phyloP scores from a whole-genome alignment of 1,284 basidiomycete species.

The Phellopilus nigrolimitatus region DNA sequence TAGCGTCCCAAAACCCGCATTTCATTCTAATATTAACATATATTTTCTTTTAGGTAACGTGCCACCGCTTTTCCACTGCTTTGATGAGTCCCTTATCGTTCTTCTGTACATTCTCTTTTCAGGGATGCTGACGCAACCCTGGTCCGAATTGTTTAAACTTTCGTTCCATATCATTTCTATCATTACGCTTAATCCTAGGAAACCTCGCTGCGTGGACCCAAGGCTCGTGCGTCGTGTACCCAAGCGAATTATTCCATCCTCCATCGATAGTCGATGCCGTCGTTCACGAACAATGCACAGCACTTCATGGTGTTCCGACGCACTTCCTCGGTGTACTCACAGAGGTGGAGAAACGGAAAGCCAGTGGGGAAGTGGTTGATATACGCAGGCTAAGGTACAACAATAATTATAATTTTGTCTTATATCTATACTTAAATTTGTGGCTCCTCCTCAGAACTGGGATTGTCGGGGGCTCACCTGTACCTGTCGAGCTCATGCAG shows the following conservation, averaged over 20 bases:
- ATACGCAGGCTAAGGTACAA: constrained; percentile 54
- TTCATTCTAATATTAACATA: background rate
- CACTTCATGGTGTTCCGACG: constrained; percentile 80
- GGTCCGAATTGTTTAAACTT: constrained; percentile 1
- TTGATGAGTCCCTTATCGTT: constrained; percentile 61
- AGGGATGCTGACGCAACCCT: background rate
- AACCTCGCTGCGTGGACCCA: constrained; percentile 79
- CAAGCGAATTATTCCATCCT: constrained; percentile 63
- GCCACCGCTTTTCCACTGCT: constrained; percentile 81
- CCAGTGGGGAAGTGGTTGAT: constrained; percentile 43
- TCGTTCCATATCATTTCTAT: constrained; percentile 18
- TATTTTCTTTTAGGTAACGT: constrained; percentile 53
- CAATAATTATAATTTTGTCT: constrained; percentile 11
- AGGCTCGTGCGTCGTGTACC: constrained; percentile 71
- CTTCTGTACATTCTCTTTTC: background rate
- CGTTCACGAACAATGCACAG: constrained; percentile 63
- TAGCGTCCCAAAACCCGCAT: constrained; percentile 14
- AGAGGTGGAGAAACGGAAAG: constrained; percentile 54
- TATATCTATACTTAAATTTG: background rate
- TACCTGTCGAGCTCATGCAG: constrained; percentile 78
- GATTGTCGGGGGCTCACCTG: constrained; percentile 72
- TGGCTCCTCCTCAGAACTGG: constrained; percentile 64
- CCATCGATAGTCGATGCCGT: constrained; percentile 62
- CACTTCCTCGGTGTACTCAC: constrained; percentile 74
- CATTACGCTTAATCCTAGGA: constrained; percentile 69